Evolutionary conservation across 106 monocot species (phyloP).

Genomic region (Dendrobium officinale): DNA sequence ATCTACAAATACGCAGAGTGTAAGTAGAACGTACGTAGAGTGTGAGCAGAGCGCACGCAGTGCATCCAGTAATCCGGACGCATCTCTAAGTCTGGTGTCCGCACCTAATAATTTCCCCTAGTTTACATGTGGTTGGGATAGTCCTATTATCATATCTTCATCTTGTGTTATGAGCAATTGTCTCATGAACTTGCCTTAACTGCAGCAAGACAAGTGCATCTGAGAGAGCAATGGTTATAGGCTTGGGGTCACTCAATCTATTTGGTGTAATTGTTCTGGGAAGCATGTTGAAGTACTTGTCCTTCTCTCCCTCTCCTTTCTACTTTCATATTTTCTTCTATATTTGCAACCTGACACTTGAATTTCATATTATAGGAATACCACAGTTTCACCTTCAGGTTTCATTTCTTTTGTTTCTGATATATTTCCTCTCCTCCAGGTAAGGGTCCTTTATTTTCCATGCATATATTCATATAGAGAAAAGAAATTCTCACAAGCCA

Average conservation of each 20-base stretch:
- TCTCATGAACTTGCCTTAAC: neutral
- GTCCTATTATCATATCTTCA: neutral
- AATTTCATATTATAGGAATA: slow-evolving; percentile 39
- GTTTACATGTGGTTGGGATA: neutral
- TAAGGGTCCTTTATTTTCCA: slow-evolving; percentile 5
- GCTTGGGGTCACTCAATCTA: slow-evolving; percentile 88
- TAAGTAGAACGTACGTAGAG: too few relatives aligned
- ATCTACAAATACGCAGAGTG: too few relatives aligned
- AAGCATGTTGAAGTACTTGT: slow-evolving; percentile 67
- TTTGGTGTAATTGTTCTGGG: slow-evolving; percentile 84
- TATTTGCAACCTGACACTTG: neutral
- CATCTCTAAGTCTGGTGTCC: too few relatives aligned
- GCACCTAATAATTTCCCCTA: neutral
- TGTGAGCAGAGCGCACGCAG: too few relatives aligned
- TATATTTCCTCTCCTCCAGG: slow-evolving; percentile 92
- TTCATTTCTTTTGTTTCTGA: slow-evolving; percentile 85
- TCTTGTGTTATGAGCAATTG: neutral
- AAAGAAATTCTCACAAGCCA: too few relatives aligned
- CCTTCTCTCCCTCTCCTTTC: neutral
- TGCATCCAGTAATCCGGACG: too few relatives aligned
- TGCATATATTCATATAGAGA: too few relatives aligned
- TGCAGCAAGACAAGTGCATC: slow-evolving; percentile 74
- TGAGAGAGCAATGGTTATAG: slow-evolving; percentile 83
- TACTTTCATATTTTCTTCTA: slow-evolving; percentile 8
- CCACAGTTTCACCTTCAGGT: slow-evolving; percentile 43